phyloP scores from a whole-genome alignment of 208 protist genomes.

The Trypanosomatidae sp. region DNA sequence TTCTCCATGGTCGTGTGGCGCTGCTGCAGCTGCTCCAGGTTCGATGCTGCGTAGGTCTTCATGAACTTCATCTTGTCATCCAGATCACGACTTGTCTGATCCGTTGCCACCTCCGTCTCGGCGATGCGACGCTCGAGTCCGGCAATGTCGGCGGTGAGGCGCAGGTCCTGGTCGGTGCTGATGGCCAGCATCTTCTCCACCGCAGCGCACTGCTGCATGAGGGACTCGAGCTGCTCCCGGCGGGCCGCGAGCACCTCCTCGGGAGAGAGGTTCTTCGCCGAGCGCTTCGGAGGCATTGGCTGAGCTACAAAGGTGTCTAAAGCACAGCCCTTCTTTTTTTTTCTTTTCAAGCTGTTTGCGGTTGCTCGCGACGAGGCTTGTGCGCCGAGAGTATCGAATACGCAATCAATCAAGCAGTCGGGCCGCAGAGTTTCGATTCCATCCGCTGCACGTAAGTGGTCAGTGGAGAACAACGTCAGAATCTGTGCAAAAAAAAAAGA shows the following conservation, averaged over 20 bases:
- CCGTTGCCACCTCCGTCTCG: slow-evolving; percentile 58
- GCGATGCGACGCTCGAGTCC: slow-evolving; percentile 58
- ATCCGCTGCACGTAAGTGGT: too few species aligned
- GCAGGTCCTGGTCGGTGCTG: slow-evolving; percentile 66
- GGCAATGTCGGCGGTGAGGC: slow-evolving; percentile 46
- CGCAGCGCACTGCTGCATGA: slow-evolving; percentile 62
- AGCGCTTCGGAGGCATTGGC: slow-evolving; percentile 33
- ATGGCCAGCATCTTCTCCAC: slow-evolving; percentile 86
- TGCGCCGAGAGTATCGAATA: too few species aligned
- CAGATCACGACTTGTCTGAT: slow-evolving; percentile 45
- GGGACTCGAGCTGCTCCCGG: slow-evolving; percentile 45
- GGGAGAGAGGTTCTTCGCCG: slow-evolving; percentile 52
- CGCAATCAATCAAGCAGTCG: too few species aligned
- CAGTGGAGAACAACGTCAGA: too few species aligned
- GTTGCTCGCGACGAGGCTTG: too few species aligned
- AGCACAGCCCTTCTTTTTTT: too few species aligned
- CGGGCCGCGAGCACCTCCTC: slow-evolving; percentile 72
- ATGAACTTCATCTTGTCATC: slow-evolving; percentile 67
- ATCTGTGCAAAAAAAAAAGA: too few species aligned
- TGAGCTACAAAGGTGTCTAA: too few species aligned
- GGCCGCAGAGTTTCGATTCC: too few species aligned
- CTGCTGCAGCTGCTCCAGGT: slow-evolving; percentile 81
- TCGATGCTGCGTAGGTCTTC: slow-evolving; percentile 61
- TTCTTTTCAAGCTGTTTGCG: background rate
- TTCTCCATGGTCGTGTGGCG: slow-evolving; percentile 67